Evolutionary conservation across 163 green algal genomes (phyloP).

Genomic region (Coccomyxa subellipsoidea): DNA sequence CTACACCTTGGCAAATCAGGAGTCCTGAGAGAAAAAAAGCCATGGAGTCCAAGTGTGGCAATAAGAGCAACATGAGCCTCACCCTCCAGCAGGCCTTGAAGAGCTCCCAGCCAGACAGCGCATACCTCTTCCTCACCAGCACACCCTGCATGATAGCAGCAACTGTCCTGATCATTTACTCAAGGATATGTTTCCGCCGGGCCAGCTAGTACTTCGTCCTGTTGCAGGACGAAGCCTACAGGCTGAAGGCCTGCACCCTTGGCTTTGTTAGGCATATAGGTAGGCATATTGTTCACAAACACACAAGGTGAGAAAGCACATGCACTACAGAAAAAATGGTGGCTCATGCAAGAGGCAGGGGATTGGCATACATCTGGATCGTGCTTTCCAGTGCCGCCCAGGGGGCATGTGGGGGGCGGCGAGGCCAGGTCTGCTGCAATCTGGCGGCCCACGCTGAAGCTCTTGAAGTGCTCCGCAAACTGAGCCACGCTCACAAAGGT

Average conservation of each 20-base stretch:
- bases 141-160: slow-evolving; percentile 9
- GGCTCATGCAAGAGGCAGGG: neutral
- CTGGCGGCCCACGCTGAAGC: neutral
- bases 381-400: neutral
- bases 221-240: too few relatives aligned
- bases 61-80: neutral
- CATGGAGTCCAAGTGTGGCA: too few relatives aligned
- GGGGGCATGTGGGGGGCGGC: neutral
- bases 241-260: too few relatives aligned
- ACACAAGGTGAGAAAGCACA: neutral
- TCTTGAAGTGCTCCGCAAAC: slow-evolving; percentile 30
- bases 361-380: slow-evolving; percentile 3
- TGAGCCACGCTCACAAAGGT: slow-evolving; percentile 12
- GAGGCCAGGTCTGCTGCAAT: neutral
- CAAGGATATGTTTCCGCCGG: too few relatives aligned
- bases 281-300: neutral
- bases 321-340: neutral
- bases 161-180: too few relatives aligned
- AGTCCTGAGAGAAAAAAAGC: too few relatives aligned
- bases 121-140: slow-evolving; percentile 43
- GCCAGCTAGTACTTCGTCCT: too few relatives aligned
- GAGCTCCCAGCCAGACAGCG: slow-evolving; percentile 21
- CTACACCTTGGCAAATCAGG: too few relatives aligned
- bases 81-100: slow-evolving; percentile 34
- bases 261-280: too few relatives aligned